Evolutionary conservation across 1,284 basidiomycete species (phyloP).

Genomic region (Trametes polyzona): DNA sequence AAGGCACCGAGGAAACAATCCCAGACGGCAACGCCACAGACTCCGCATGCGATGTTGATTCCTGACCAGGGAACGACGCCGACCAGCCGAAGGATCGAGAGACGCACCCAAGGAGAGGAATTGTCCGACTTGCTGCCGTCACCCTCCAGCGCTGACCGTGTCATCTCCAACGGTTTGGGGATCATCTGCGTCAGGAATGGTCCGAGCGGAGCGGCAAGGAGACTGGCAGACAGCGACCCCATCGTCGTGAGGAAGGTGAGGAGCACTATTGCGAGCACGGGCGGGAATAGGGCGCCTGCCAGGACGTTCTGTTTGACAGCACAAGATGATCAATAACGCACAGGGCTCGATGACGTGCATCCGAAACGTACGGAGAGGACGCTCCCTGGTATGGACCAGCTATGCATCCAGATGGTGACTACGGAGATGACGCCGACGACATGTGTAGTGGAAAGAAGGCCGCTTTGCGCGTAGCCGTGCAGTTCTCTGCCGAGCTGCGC

Average conservation of each 20-base stretch:
- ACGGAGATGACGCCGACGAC: conserved; percentile 82
- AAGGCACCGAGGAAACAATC: conserved; percentile 83
- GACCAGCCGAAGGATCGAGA: conserved; percentile 84
- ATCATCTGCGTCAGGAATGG: conserved; percentile 81
- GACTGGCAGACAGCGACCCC: conserved; percentile 81
- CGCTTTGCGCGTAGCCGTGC: conserved; percentile 76
- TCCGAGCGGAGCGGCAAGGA: conserved; percentile 81
- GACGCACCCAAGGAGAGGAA: conserved; percentile 80
- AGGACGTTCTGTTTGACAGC: conserved; percentile 73
- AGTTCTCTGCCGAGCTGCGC: conserved; percentile 75
- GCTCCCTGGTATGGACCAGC: conserved; percentile 91
- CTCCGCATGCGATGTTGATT: conserved; percentile 92
- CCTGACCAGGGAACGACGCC: conserved; percentile 94
- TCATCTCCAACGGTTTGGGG: conserved; percentile 84
- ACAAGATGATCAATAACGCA: conserved; percentile 17
- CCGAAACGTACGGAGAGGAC: conserved; percentile 75
- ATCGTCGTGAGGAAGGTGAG: conserved; percentile 83
- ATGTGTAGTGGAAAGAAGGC: conserved; percentile 61
- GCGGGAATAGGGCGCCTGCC: conserved; percentile 85
- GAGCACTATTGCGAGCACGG: conserved; percentile 76
- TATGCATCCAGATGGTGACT: conserved; percentile 92
- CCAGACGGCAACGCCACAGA: conserved; percentile 75
- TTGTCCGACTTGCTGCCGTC: conserved; percentile 43
- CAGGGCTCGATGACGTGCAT: conserved; percentile 5
- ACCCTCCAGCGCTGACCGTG: conserved; percentile 69